A percentile compares a stretch with the other conserved stretches of the same genome.
Conservation (phyloP, 495 filamentous ascomycete genomes). For the Polyplosphaeria fusca region DNA sequence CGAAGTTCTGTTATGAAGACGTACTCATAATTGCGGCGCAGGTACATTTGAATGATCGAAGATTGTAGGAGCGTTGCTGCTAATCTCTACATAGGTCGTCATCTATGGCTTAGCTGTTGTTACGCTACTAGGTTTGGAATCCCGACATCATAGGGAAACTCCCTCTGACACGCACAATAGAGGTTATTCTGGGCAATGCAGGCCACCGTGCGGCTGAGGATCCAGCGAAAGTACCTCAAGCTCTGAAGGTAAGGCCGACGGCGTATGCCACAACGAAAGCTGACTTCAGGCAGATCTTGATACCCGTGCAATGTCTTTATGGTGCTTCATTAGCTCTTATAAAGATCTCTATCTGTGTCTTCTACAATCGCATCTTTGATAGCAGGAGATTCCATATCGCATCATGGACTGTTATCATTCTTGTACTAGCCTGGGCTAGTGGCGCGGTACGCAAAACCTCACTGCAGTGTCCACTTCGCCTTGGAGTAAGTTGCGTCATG, state of each 20-base stretch:
- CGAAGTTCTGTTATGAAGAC: slow-evolving; percentile 2
- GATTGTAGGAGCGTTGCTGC: too few relatives aligned
- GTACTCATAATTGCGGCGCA: slow-evolving; percentile 5
- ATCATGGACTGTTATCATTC: not conserved
- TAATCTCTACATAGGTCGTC: slow-evolving; percentile 1
- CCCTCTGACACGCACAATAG: not conserved
- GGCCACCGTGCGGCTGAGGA: slow-evolving; percentile 4
- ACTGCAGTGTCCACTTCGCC: not conserved
- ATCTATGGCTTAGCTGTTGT: slow-evolving; percentile 10
- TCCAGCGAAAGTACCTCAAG: slow-evolving; percentile 1
- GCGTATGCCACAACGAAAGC: not conserved
- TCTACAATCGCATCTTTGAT: not conserved
- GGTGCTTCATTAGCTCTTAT: not conserved
- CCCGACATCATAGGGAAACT: not conserved
- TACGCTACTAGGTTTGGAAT: slow-evolving; percentile 1
- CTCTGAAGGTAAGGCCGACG: slow-evolving; percentile 1
- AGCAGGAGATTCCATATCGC: not conserved
- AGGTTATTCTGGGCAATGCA: slow-evolving; percentile 5
- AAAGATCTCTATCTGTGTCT: not conserved
- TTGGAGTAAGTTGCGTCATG: too few relatives aligned
- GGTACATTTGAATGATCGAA: not conserved
- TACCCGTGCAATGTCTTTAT: slow-evolving; percentile 4
- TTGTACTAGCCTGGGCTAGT: not conserved
- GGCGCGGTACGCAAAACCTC: not conserved
- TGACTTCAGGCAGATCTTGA: not conserved